Evolutionary conservation across 208 protist species (phyloP).

Genomic region (Trichomonas tenax): DNA sequence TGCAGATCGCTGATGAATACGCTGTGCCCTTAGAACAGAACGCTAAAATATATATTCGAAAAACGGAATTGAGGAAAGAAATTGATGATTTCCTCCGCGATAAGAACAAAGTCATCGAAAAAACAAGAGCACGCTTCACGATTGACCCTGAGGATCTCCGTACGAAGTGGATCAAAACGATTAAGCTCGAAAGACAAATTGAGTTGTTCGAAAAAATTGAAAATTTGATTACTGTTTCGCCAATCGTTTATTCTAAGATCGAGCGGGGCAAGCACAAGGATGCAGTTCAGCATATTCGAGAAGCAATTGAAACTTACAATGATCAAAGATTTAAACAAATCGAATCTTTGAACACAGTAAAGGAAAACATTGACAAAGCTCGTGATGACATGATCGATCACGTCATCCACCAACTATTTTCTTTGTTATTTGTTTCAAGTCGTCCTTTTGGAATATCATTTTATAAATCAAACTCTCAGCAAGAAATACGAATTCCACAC

Average conservation of each 20-base stretch:
- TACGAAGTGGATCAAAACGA: background rate
- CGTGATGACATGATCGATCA: background rate
- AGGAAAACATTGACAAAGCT: background rate
- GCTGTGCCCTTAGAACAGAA: too few relatives aligned
- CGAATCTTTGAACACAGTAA: background rate
- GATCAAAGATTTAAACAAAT: background rate
- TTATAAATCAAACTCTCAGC: background rate
- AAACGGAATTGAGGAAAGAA: too few relatives aligned
- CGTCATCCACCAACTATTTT: background rate
- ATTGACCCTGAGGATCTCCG: background rate
- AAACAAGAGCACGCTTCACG: background rate
- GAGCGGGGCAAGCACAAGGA: background rate
- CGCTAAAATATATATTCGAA: too few relatives aligned
- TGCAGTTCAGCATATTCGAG: background rate
- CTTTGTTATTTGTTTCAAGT: background rate
- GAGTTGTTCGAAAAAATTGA: background rate
- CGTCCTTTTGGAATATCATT: background rate
- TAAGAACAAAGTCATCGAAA: background rate
- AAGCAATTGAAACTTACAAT: background rate
- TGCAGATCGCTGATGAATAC: too few relatives aligned
- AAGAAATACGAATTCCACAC: background rate
- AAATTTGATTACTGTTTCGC: background rate
- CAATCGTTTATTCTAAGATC: background rate
- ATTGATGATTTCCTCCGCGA: background rate
- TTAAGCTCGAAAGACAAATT: background rate